These are phyloP conservation scores for Wickerhamomyces bovis DNA, from an alignment of 805 yeast species.

Conservation along the genomic window DNA sequence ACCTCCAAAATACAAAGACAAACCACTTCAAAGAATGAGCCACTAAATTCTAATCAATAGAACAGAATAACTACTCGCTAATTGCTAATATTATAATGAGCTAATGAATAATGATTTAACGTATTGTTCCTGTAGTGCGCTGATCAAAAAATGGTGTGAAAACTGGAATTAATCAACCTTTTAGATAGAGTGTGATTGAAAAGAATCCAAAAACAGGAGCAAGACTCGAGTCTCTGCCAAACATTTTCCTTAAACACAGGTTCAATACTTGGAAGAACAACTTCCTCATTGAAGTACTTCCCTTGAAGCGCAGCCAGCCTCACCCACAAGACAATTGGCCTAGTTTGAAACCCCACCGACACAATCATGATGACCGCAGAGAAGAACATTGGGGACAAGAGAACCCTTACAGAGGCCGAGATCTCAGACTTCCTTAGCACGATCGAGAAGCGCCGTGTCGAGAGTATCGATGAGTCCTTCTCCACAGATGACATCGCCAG, in stretches of 20 bases:
- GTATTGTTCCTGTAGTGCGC: not conserved
- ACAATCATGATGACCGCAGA: not conserved
- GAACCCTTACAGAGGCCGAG: not conserved
- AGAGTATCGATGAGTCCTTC: not conserved
- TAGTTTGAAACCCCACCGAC: too few relatives aligned
- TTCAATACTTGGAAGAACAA: too few relatives aligned
- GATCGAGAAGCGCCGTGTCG: not conserved
- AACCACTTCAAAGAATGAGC: not conserved
- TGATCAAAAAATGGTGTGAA: not conserved
- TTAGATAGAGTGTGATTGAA: too few relatives aligned
- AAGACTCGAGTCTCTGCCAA: too few relatives aligned
- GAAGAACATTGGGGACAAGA: not conserved
- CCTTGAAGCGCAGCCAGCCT: too few relatives aligned
- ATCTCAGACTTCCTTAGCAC: not conserved
- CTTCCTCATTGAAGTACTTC: too few relatives aligned
- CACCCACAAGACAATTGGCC: too few relatives aligned
- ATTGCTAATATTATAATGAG: not conserved
- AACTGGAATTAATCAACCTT: too few relatives aligned
- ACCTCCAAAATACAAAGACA: not conserved
- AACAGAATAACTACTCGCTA: not conserved
- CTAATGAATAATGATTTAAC: not conserved
- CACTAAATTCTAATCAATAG: not conserved
- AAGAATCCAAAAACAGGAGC: too few relatives aligned
- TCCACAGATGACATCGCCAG: not conserved
- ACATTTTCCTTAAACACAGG: too few relatives aligned